Conservation (phyloP, 1,139 yeast species). For the Yamadazyma atlantica region DNA sequence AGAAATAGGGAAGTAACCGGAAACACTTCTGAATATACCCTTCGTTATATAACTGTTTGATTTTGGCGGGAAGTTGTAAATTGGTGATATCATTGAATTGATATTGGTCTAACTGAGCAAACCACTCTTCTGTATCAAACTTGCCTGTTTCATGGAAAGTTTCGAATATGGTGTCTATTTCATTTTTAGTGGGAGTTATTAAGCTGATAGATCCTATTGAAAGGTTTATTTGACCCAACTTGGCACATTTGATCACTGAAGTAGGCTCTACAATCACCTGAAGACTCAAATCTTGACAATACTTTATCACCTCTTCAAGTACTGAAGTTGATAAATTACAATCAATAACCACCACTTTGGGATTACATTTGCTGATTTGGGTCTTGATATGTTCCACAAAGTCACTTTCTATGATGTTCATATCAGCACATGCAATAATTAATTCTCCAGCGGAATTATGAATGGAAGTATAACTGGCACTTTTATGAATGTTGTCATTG, state of each 20-base stretch:
- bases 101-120: constrained; percentile 67
- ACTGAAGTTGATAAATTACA: constrained; percentile 60
- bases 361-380: constrained; percentile 31
- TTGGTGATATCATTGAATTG: constrained; percentile 48
- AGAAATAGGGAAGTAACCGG: constrained; percentile 69
- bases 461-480: constrained; percentile 74
- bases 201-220: constrained; percentile 27
- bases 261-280: constrained; percentile 73
- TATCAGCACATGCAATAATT: constrained; percentile 80
- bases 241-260: constrained; percentile 57
- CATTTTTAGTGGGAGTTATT: constrained; percentile 69
- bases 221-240: constrained; percentile 28
- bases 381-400: constrained; percentile 42
- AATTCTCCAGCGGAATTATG: constrained; percentile 65
- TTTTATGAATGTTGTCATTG: constrained; percentile 20
- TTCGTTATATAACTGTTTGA: constrained; percentile 20
- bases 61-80: constrained; percentile 23
- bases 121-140: constrained; percentile 66
- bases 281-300: constrained; percentile 11
- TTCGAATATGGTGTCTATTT: constrained; percentile 54
- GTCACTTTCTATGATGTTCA: constrained; percentile 61
- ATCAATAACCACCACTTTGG: constrained; percentile 58
- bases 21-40: constrained; percentile 73
- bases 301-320: constrained; percentile 19
- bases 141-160: constrained; percentile 47